Evolutionary conservation across 202 grass and related monocot species (phyloP), one percentile per base, ranked within the genome.

Genomic region (Panicum virgatum): DNA sequence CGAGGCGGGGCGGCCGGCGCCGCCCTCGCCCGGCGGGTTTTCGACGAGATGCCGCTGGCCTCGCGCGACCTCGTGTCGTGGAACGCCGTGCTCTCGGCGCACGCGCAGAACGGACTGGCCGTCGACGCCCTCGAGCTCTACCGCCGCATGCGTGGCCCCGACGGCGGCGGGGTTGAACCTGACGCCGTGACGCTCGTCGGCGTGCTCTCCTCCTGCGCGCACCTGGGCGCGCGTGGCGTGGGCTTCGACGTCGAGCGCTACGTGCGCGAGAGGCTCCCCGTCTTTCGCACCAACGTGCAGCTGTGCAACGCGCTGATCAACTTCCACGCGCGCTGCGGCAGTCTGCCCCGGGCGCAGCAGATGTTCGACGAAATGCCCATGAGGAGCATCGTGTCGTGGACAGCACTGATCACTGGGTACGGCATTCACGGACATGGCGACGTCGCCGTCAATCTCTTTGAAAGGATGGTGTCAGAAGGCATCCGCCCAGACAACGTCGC

Each of bases 281-380:
- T 66, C 27, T 75, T 59, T 78, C 61, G 62, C 54, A 6, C 81
- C 63, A 94, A 94, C 54, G 23, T 87, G 63, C 83, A 89, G 46
- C 76, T 94, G 11, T 89, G 85, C 81, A 91, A 94, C 43, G 89
- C 86, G 39, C 84, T 94, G 32, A 85, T 91, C 78, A 94, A 89
- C 65, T 89, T 94, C 69, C 84, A 94, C 51, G 84, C 81, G 3
- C 81, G 81, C 19, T 94, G 92, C 16, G 92, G 92, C 7, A 44
- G 57, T 43, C 69, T 91, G 60, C 64, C 36, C 4, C 62, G 10
- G 66, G 92, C 92, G 37, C 89, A 79, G 36, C 75, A 78, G 59
- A 66, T 94, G 40, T 94, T 94, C 57, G 80, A 89, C 27, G 67
- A 83, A 68, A 94, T 94, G 86, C 86, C 77, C 37, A 70, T 19